Percentiles rank a stretch among this genome's conserved stretches.
phyloP scores from a whole-genome alignment of 225 moss, liverwort and hornwort genomes.

The Asterella californica region DNA sequence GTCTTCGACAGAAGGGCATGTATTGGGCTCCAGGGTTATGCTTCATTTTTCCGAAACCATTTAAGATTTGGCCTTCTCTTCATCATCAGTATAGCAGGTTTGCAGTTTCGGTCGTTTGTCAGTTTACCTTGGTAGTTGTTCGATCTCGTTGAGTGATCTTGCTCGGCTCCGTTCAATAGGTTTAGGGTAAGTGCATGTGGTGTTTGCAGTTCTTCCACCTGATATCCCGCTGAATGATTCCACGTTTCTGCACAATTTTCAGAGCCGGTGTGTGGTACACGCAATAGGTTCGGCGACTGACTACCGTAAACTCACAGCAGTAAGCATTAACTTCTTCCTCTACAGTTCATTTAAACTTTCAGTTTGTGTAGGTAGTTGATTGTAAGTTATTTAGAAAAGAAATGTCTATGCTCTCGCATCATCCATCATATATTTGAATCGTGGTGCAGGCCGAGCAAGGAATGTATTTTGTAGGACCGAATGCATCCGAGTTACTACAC shows the following conservation, averaged over 20 bases:
- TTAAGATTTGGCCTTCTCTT: neutral
- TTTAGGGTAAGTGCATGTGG: neutral
- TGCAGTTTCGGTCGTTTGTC: neutral
- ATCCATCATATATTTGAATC: neutral
- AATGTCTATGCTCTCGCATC: neutral
- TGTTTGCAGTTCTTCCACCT: too few relatives aligned
- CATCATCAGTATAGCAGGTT: neutral
- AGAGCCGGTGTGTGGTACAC: conserved; percentile 72
- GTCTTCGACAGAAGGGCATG: too few relatives aligned
- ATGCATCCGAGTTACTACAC: conserved; percentile 52
- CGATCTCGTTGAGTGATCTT: neutral
- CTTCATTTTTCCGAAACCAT: neutral
- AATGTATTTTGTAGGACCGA: conserved; percentile 67
- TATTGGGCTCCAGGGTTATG: neutral
- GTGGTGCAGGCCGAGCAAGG: conserved; percentile 61
- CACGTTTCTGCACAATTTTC: conserved; percentile 18
- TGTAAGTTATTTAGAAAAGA: too few relatives aligned
- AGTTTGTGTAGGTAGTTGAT: neutral
- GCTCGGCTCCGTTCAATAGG: neutral
- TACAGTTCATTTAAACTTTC: neutral
- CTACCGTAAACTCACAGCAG: conserved; percentile 71
- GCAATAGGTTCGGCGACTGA: conserved; percentile 76
- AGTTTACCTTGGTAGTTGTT: too few relatives aligned
- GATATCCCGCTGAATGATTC: neutral
- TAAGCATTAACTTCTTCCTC: conserved; percentile 22